Evolutionary conservation across 2,329 filamentous ascomycete species (phyloP).

Genomic region (Leptographium wingfieldii): DNA sequence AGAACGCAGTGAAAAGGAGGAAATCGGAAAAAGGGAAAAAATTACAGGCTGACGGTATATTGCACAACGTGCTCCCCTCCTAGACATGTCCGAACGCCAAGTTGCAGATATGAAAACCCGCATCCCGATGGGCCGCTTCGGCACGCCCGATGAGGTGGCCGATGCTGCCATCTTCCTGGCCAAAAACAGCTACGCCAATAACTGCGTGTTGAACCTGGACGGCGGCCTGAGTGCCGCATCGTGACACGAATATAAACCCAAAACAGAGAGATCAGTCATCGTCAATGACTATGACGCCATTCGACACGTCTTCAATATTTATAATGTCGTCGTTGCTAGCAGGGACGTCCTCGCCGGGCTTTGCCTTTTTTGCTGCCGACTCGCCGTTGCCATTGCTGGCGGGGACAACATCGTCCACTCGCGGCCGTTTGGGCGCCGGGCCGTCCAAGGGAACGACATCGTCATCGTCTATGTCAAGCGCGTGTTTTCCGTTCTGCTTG

Average conservation of each 20-base stretch:
- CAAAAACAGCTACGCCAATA: slow-evolving; percentile 71
- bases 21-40: not conserved
- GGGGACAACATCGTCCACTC: slow-evolving; percentile 26
- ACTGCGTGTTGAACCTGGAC: slow-evolving; percentile 75
- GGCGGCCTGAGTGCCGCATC: slow-evolving; percentile 60
- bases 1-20: not conserved
- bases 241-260: slow-evolving; percentile 21
- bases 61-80: not conserved
- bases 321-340: slow-evolving; percentile 31
- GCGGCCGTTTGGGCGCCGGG: slow-evolving; percentile 29
- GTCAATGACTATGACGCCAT: slow-evolving; percentile 54
- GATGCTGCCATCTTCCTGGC: slow-evolving; percentile 69
- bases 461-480: slow-evolving; percentile 18
- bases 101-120: not conserved
- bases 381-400: slow-evolving; percentile 11
- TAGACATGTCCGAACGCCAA: slow-evolving; percentile 1
- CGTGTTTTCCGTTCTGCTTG: slow-evolving; percentile 28
- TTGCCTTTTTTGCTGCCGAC: slow-evolving; percentile 34
- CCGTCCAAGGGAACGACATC: slow-evolving; percentile 19
- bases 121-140: slow-evolving; percentile 58
- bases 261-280: slow-evolving; percentile 14
- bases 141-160: slow-evolving; percentile 59
- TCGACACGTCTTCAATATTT: slow-evolving; percentile 31
- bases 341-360: slow-evolving; percentile 17
- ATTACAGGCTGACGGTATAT: not conserved